These are phyloP conservation scores for Xylaria sp. DNA, from an alignment of 2,329 filamentous ascomycete genomes.

Conservation along the genomic window DNA sequence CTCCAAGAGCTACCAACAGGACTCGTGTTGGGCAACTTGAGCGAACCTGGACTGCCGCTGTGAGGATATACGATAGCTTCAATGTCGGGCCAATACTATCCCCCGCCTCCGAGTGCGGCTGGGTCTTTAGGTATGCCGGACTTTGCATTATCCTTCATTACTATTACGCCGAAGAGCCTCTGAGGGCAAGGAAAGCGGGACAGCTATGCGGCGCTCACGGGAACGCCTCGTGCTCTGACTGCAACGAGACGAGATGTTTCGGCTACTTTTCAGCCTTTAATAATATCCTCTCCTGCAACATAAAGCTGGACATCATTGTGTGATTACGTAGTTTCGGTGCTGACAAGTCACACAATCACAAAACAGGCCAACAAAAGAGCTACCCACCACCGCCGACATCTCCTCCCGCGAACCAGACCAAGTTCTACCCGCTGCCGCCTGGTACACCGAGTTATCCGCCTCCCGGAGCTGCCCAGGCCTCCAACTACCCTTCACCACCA, in stretches of 20 bases:
- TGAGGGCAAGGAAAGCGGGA: not conserved
- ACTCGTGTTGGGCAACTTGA: not conserved
- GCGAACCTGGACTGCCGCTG: not conserved
- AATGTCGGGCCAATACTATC: conserved; percentile 61
- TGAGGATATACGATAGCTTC: conserved; percentile 5
- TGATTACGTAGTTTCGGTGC: not conserved
- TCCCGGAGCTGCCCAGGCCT: conserved; percentile 42
- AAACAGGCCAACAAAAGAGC: conserved; percentile 51
- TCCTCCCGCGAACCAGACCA: conserved; percentile 58
- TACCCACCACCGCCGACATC: conserved; percentile 62
- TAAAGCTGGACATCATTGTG: conserved; percentile 1
- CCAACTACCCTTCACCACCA: conserved; percentile 49
- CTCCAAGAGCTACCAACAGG: not conserved
- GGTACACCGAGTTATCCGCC: conserved; percentile 51
- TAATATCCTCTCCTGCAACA: conserved; percentile 15
- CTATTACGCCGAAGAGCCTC: conserved; percentile 35
- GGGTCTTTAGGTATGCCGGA: conserved; percentile 48
- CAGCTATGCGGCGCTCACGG: not conserved
- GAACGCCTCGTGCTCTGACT: not conserved
- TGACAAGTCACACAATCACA: conserved; percentile 21
- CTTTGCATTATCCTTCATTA: conserved; percentile 20
- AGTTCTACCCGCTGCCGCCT: conserved; percentile 59
- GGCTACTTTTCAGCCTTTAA: not conserved
- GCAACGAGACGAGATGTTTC: too few species aligned
- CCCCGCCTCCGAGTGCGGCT: conserved; percentile 57